A percentile compares a stretch with the other conserved stretches of the same genome.
phyloP scores from a whole-genome alignment of 345 rosid species.

The Psidium guajava region DNA sequence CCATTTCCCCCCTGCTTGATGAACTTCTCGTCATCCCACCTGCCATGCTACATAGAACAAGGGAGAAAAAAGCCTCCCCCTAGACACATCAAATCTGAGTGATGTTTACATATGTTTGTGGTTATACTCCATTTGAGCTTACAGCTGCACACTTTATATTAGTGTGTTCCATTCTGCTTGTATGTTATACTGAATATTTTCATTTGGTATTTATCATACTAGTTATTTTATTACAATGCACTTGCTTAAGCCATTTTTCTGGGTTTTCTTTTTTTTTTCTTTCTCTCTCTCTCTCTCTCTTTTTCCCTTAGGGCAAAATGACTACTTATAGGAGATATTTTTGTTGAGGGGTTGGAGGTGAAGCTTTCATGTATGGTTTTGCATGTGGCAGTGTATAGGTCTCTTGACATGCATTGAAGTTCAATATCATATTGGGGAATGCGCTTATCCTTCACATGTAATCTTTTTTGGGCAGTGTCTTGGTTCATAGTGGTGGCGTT shows the following conservation, averaged over 20 bases:
- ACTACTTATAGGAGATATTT: neutral
- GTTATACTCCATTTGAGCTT: neutral
- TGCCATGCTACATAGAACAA: neutral
- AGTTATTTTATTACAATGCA: neutral
- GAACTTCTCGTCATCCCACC: neutral
- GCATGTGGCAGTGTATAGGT: neutral
- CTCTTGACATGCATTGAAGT: neutral
- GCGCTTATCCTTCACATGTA: neutral
- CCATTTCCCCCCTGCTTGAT: neutral
- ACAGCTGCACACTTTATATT: neutral
- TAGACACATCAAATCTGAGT: neutral
- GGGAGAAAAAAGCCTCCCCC: neutral
- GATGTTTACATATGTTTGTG: neutral
- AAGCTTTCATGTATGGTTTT: neutral
- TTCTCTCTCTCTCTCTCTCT: neutral
- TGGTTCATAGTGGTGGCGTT: slow-evolving; percentile 97
- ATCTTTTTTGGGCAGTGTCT: slow-evolving; percentile 41
- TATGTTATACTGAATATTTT: neutral
- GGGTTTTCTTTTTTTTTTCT: neutral
- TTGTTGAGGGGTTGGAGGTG: neutral
- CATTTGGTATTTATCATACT: neutral
- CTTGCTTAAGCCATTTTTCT: neutral
- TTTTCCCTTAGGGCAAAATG: neutral
- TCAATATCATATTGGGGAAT: neutral
- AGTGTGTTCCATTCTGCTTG: neutral